Evolutionary conservation across 352 stramenopile species (phyloP).

Genomic region (Pythium rishiriense): DNA sequence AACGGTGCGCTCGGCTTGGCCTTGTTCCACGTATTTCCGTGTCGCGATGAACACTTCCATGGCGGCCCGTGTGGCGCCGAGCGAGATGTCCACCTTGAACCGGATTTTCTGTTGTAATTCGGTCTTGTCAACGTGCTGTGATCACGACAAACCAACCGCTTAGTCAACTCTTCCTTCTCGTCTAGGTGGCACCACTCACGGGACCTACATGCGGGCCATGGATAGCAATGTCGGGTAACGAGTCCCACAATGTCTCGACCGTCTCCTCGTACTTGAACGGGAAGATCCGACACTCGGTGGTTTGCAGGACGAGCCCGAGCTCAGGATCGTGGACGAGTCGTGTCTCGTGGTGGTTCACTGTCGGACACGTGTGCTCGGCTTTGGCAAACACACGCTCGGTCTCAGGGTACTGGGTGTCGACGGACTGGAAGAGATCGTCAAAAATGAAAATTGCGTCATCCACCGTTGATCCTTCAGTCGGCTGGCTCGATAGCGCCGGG

Average conservation of each 20-base stretch:
- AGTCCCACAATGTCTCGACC: constrained; percentile 8
- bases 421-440: background rate
- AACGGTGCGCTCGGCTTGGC: background rate
- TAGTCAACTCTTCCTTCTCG: background rate
- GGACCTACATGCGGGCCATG: constrained; percentile 3
- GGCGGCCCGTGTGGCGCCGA: background rate
- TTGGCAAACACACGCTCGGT: background rate
- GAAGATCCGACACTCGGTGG: constrained; percentile 7
- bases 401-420: background rate
- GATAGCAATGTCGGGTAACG: background rate
- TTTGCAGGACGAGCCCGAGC: constrained; percentile 9
- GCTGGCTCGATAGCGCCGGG: background rate
- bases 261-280: constrained; percentile 14
- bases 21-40: background rate
- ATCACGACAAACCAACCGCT: background rate
- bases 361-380: background rate
- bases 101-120: constrained; percentile 1
- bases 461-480: background rate
- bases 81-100: background rate
- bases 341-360: background rate
- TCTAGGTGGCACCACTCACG: too few relatives aligned
- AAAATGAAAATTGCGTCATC: background rate
- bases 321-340: constrained; percentile 12
- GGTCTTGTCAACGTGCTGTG: constrained; percentile 9
- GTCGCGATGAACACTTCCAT: background rate